These are phyloP conservation scores for Colletotrichum orchidophilum DNA, from an alignment of 2,329 filamentous ascomycete genomes.

Conservation along the genomic window DNA sequence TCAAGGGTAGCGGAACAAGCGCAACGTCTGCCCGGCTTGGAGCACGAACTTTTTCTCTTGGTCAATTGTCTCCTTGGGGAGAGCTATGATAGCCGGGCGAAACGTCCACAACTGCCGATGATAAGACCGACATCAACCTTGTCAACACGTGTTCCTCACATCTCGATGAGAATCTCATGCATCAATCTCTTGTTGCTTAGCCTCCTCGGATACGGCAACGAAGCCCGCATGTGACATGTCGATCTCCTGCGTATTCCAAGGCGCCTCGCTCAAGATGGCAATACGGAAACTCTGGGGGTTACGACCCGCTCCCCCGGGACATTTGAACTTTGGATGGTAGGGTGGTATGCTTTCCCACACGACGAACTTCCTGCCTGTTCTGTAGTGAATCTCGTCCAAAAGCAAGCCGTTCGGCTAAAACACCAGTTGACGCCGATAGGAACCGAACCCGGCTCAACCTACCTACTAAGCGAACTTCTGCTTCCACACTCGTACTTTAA, in stretches of 20 bases:
- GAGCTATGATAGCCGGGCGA: not conserved
- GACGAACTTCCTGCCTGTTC: not conserved
- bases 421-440: too few species aligned
- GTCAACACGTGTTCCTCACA: slow-evolving; percentile 4
- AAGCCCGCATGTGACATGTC: slow-evolving; percentile 11
- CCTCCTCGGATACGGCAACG: not conserved
- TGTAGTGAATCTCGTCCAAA: too few species aligned
- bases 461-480: too few species aligned
- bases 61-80: not conserved
- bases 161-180: not conserved
- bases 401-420: too few species aligned
- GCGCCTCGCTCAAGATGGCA: not conserved
- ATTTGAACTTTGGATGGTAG: not conserved
- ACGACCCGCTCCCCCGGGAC: not conserved
- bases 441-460: too few species aligned
- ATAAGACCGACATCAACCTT: not conserved
- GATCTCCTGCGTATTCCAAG: not conserved
- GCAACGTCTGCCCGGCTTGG: not conserved
- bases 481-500: too few species aligned
- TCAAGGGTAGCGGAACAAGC: not conserved
- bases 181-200: slow-evolving; percentile 1
- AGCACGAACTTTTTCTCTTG: not conserved
- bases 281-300: not conserved
- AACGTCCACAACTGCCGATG: not conserved
- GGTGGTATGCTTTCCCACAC: not conserved